Base-by-base conservation (phyloP, 768 basidiomycete genomes). In the Mycena vulgaris region DNA sequence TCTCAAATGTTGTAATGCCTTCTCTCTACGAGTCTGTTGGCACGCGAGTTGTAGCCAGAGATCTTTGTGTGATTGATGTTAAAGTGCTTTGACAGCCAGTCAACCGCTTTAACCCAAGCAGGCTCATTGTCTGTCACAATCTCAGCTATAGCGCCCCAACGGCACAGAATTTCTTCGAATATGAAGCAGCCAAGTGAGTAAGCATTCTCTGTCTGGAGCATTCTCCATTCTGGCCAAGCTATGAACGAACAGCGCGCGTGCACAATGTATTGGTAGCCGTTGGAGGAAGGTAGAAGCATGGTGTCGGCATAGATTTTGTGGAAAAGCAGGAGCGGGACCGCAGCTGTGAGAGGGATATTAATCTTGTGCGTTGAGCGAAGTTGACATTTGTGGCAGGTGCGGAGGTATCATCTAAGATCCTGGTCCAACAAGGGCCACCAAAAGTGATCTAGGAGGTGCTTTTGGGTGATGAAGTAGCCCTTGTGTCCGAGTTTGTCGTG, bases 71-170 rank as follows among this genome's bases (percentile, higher is more conserved):
- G 56, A 9, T 28, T 5, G 5, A 72, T 58, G 35, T 42, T 19
- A 40, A 71, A 65, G 5, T 63, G 37, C 0, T 63, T 39, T 17
- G 31, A 30, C 4, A 76, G 63, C 3, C 33, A 56, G 0, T 35
- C 60, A 11, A 74, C n/a, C 23, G 65, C 75, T 37, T 53, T 63
- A 11, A 74, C 28, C 16, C 57, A 63, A 0, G 65, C 61, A 7
- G 65, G 11, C 2, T 73, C 71, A 58, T 75, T 77, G 39, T 76
- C 74, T 8, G 74, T 71, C 16, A 76, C 63, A 40, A 75, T 72
- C 25, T 77, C 70, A 17, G 27, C 33, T 0, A 75, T 25, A 0
- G 68, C 33, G 16, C 57, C 61, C 76, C 75, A 45, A 6, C 66
- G 19, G 39, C 72, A 77, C 11, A 79, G n/a, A n/a, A n/a, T n/a